Base-by-base conservation (phyloP, 371 early-diverging fungal species). In the Choanephora cucurbitarum region DNA sequence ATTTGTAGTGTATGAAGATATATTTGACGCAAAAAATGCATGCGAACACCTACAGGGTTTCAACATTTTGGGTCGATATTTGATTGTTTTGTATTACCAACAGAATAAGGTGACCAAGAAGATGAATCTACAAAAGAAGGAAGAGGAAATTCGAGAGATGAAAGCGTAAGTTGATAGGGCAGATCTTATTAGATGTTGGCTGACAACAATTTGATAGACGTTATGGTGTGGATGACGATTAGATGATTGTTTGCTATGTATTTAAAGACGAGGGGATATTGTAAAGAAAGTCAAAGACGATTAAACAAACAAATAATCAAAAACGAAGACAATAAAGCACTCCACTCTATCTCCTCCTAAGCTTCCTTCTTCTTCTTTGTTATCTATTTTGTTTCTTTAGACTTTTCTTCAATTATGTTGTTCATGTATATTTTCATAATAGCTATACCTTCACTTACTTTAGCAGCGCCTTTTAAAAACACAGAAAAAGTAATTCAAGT, bases 1-100 rank as follows among this genome's bases (percentile, higher is more conserved):
- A 18, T 97, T 91, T 75, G 96, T 98, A 18, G 89, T 95, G 34
- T 98, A 96, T 62, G 96, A 97, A 58, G 97, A 97, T 52, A 95
- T 98, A n/a, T 94, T 88, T 62, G 96, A 97, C 65, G 97, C 98
- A 32, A 95, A 96, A 69, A 89, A 90, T 22, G 99, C 99, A 0
- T 95, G 95, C 65, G 96, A 96, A 49, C 96, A 95, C 62, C 66
- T 97, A 32, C 88, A 90, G 49, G 97, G 97, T 44, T 97, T 95
- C 78, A 97, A 97, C 64, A 89, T 98, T 54, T 85, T 93, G 78
- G 95, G 95, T 4, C 83, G 98, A 59, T 96, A 97, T 64, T 65
- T 98, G 66, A 93, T 98, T 49, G 96, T 98, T 8, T 79, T 96
- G 22, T 98, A 96, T 54, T 92, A 92, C 73, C 90, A 95, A 60